Conservation (phyloP, 2,329 filamentous ascomycete species). For the Xylariaceae sp. region DNA sequence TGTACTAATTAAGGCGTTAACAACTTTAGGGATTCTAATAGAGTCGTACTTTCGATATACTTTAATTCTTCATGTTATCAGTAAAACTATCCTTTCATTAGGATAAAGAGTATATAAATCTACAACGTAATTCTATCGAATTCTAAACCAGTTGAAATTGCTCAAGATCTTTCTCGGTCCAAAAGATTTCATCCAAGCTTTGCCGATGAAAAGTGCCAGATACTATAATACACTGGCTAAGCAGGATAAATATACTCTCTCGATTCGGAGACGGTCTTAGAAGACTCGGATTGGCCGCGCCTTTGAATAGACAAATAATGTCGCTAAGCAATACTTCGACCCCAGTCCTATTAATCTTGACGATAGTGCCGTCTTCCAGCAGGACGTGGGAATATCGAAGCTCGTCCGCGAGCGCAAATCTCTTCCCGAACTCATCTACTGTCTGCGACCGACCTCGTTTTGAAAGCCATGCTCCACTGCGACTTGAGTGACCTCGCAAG, state of each 20-base stretch:
- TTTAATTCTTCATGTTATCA: background rate
- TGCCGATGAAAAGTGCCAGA: conserved; percentile 12
- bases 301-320: conserved; percentile 20
- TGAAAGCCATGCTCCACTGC: background rate
- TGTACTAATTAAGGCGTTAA: background rate
- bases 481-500: conserved; percentile 1
- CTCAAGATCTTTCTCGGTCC: conserved; percentile 10
- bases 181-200: conserved; percentile 16
- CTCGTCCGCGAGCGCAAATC: conserved; percentile 3
- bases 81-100: background rate
- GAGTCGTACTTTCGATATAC: background rate
- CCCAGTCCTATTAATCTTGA: background rate
- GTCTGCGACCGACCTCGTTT: background rate
- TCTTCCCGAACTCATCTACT: conserved; percentile 5
- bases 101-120: background rate
- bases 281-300: conserved; percentile 2
- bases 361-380: conserved; percentile 17
- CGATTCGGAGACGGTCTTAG: conserved; percentile 10
- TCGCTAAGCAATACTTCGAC: conserved; percentile 10
- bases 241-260: conserved; percentile 10
- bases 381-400: conserved; percentile 8
- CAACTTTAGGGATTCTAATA: too few relatives aligned
- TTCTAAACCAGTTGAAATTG: conserved; percentile 14
- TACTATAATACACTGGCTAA: conserved; percentile 9
- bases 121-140: background rate